These are phyloP conservation scores for Trypanosoma melophagium DNA, from an alignment of 208 protist species.

Conservation along the genomic window DNA sequence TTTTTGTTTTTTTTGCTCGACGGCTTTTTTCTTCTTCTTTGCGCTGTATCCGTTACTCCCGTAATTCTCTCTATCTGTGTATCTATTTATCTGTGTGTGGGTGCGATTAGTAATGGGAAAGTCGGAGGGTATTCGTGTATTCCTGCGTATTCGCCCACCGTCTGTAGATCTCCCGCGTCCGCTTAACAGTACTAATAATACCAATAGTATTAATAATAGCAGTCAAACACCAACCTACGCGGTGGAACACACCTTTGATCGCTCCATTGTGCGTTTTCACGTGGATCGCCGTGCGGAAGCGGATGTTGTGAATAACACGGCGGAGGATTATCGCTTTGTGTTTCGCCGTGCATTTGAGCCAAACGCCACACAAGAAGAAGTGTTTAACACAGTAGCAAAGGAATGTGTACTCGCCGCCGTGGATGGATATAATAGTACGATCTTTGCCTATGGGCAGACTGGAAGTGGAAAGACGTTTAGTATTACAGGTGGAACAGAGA, in stretches of 20 bases:
- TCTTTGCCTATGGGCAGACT: conserved; percentile 92
- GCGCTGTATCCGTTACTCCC: too few relatives aligned
- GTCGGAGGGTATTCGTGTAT: conserved; percentile 70
- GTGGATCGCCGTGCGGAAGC: conserved; percentile 30
- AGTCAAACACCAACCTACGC: conserved; percentile 22
- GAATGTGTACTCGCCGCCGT: conserved; percentile 78
- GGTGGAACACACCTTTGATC: conserved; percentile 50
- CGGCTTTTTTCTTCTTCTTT: too few relatives aligned
- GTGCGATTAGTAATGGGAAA: conserved; percentile 34
- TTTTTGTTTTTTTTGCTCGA: too few relatives aligned
- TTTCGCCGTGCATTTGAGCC: conserved; percentile 86
- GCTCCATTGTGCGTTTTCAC: conserved; percentile 45
- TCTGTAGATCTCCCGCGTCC: conserved; percentile 53
- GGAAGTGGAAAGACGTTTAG: conserved; percentile 91
- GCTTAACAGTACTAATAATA: too few relatives aligned
- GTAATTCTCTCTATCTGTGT: background rate
- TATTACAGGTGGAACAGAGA: conserved; percentile 87
- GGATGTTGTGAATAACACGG: conserved; percentile 77
- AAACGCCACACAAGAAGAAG: conserved; percentile 62
- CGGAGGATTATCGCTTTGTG: conserved; percentile 61
- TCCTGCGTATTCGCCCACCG: conserved; percentile 71
- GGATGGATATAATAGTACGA: conserved; percentile 86
- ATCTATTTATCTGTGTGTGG: background rate
- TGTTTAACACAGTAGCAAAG: conserved; percentile 84
- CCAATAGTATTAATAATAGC: conserved; percentile 11